phyloP scores from a whole-genome alignment of 139 green algal species.

The Chlamydomonas incerta region DNA sequence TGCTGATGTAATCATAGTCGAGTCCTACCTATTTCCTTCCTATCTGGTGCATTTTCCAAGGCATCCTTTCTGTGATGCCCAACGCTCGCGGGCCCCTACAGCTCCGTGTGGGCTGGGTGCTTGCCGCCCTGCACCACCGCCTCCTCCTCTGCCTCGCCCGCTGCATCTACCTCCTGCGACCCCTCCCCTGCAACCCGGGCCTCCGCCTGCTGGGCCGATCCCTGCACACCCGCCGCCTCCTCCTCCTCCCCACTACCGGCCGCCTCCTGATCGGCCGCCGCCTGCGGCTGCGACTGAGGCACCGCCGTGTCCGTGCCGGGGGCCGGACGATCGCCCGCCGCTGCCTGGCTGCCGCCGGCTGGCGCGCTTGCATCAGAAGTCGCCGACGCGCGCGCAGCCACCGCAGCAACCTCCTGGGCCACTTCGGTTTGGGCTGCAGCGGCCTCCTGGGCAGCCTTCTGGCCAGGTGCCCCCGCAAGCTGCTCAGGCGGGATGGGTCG shows the following conservation, averaged over 20 bases:
- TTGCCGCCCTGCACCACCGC: no score
- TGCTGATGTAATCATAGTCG: no score
- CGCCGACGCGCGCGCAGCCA: no score
- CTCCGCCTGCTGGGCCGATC: neutral
- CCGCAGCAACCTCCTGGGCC: neutral
- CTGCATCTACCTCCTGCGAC: neutral
- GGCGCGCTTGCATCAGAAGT: no score
- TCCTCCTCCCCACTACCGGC: neutral
- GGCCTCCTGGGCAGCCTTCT: neutral
- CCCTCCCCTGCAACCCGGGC: neutral
- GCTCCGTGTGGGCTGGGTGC: no score
- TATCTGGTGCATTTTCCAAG: no score
- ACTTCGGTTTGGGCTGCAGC: no score
- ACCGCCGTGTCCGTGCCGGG: neutral
- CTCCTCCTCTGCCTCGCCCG: neutral
- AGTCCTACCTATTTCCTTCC: no score
- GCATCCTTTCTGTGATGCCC: no score
- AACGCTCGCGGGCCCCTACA: no score
- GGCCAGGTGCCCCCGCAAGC: no score
- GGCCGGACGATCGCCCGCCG: neutral
- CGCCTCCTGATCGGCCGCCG: neutral
- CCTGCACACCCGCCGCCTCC: neutral
- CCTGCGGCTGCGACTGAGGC: neutral
- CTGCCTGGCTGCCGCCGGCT: neutral
- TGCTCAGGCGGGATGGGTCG: no score